Conservation (phyloP, 192 early-diverging fungal genomes). For the Coemansia umbellata region DNA sequence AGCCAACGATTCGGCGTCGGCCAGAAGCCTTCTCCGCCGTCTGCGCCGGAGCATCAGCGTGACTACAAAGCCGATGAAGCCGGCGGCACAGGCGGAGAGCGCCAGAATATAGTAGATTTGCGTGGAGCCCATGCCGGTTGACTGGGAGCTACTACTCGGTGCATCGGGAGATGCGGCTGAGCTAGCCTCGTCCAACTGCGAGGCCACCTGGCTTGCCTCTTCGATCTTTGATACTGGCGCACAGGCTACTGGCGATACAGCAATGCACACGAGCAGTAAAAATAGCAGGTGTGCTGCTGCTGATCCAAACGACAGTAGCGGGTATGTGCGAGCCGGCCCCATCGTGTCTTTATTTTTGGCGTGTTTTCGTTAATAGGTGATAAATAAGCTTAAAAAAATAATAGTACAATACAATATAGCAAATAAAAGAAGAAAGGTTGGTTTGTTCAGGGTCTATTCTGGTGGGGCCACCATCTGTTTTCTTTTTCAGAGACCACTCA, state of each 20-base stretch:
- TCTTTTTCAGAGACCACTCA: too few species aligned
- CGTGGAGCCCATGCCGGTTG: neutral
- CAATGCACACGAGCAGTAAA: too few species aligned
- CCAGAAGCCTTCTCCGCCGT: conserved; percentile 3
- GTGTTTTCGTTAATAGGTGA: too few species aligned
- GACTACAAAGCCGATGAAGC: conserved; percentile 12
- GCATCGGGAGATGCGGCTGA: neutral
- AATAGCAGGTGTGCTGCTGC: too few species aligned
- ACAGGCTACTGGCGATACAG: conserved; percentile 7
- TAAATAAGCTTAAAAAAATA: too few species aligned
- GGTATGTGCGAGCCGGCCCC: too few species aligned
- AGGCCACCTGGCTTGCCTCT: neutral
- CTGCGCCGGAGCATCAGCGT: conserved; percentile 17
- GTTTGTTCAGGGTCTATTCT: too few species aligned
- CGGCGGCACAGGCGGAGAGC: conserved; percentile 14
- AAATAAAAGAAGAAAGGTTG: too few species aligned
- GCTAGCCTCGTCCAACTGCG: neutral
- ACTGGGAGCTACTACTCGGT: neutral
- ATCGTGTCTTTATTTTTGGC: too few species aligned
- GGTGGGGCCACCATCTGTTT: too few species aligned
- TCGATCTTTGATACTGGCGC: conserved; percentile 2
- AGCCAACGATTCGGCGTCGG: neutral
- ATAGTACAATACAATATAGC: too few species aligned
- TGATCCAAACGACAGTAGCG: too few species aligned
- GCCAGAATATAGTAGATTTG: conserved; percentile 33